Percentiles rank a stretch among this genome's conserved stretches.
Conservation (phyloP, 2,329 filamentous ascomycete species). For the Lachnellula suecica region DNA sequence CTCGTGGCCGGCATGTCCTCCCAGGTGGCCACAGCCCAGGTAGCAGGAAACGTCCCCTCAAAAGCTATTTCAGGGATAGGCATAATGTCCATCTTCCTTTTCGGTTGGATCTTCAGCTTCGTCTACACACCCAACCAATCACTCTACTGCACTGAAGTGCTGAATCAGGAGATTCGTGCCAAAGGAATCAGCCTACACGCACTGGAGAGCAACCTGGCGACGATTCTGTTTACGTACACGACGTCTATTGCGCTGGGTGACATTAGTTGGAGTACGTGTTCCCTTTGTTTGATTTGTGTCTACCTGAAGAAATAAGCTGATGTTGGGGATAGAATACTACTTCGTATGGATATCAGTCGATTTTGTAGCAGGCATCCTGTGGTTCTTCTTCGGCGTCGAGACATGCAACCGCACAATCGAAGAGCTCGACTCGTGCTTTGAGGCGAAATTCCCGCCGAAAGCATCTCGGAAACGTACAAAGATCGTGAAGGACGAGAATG, state of each 20-base stretch:
- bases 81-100: conserved; percentile 16
- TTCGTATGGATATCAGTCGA: conserved; percentile 20
- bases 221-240: conserved; percentile 16
- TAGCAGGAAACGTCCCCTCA: conserved; percentile 1
- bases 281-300: too few relatives aligned
- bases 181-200: conserved; percentile 49
- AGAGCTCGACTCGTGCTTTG: conserved; percentile 20
- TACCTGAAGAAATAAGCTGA: too few relatives aligned
- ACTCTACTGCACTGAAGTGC: conserved; percentile 46
- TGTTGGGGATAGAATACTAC: conserved; percentile 10
- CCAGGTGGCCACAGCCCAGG: conserved; percentile 5
- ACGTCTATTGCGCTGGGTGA: conserved; percentile 16
- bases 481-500: conserved; percentile 8
- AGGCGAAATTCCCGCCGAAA: conserved; percentile 12
- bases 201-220: conserved; percentile 43
- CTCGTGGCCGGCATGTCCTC: conserved; percentile 15
- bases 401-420: conserved; percentile 18
- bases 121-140: conserved; percentile 18
- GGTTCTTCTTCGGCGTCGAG: conserved; percentile 21
- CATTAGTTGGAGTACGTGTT: conserved; percentile 14
- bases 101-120: conserved; percentile 18
- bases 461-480: conserved; percentile 11
- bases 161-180: conserved; percentile 43
- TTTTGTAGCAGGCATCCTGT: conserved; percentile 12
- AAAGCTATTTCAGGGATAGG: conserved; percentile 12